Evolutionary conservation across 2,329 filamentous ascomycete genomes (phyloP), one percentile per base, ranked within the genome.

Genomic region (Venturia carpophila): DNA sequence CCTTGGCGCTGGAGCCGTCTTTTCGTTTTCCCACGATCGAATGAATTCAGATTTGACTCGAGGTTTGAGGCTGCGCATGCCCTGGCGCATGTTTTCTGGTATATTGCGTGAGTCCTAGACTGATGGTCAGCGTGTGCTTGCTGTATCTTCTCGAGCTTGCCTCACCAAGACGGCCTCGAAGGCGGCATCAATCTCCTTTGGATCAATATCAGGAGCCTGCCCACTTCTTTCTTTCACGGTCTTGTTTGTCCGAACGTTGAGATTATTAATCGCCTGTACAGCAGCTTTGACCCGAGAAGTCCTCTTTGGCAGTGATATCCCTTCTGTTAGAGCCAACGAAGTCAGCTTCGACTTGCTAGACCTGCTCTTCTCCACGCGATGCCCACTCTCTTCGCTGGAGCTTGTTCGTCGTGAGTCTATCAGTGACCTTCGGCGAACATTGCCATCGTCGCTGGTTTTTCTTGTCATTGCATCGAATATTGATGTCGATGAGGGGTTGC

Each of bases 1-100:
- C n/a, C 30, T 11, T 34, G 62, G 27, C 9, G 34, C 27, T 80
- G 79, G 76, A 82, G 87, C 90, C 91, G 73, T 37, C 52, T 58
- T 37, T 15, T 58, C 52, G 19, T 58, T 58, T 17, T 58, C 52
- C 52, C 52, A 58, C 5, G 52, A 58, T 97, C 90, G 74, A 96
- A 92, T 64, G 88, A 99, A 95, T 73, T 97, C 92, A 73, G 92
- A 90, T 77, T 99, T 99, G 79, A 97, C 92, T 43, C 90, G 89
- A 69, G 91, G 84, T 68, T 90, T 91, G 67, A 99, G 80, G 65
- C 87, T 92, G 58, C 93, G 85, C 92, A 99, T 97, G 78, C 95
- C 95, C 75, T 93, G 91, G 65, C 93, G 84, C 81, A 96, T 92
- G 68, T 96, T 90, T 72, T 95, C 90, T 3, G 93, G 92, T 64